phyloP scores from a whole-genome alignment of 2,329 filamentous ascomycete species.

The Calonectria leucothoes region DNA sequence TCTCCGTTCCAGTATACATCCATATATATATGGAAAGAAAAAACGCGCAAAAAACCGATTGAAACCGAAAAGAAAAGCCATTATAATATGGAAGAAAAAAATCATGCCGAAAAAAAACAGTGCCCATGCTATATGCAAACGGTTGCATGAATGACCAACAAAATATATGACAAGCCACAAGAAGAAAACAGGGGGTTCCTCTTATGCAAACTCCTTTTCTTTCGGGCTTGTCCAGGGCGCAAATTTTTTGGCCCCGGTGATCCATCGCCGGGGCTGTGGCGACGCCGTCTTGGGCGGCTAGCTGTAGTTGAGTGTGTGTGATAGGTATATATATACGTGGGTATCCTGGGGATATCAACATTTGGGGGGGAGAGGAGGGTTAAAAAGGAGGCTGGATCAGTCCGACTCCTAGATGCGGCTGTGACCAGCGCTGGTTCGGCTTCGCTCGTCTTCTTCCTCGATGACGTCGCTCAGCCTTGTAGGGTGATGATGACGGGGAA shows the following conservation, averaged over 20 bases:
- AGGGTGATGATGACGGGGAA: slow-evolving; percentile 86
- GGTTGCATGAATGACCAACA: slow-evolving; percentile 28
- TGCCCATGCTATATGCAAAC: slow-evolving; percentile 32
- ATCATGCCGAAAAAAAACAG: slow-evolving; percentile 23
- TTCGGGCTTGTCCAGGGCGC: slow-evolving; percentile 12
- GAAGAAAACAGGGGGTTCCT: background rate
- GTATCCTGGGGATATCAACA: slow-evolving; percentile 18
- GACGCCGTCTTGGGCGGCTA: slow-evolving; percentile 15
- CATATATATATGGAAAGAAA: slow-evolving; percentile 18
- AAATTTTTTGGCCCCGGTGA: slow-evolving; percentile 13
- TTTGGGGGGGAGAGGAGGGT: background rate
- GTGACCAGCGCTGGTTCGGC: slow-evolving; percentile 78
- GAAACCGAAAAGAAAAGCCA: slow-evolving; percentile 12
- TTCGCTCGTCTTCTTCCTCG: slow-evolving; percentile 85
- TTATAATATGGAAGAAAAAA: slow-evolving; percentile 24
- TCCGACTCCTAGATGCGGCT: slow-evolving; percentile 56
- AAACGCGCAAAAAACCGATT: slow-evolving; percentile 13
- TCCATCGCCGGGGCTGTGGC: background rate
- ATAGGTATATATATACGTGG: slow-evolving; percentile 29
- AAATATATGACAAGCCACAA: slow-evolving; percentile 19
- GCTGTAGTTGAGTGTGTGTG: slow-evolving; percentile 28
- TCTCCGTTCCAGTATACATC: slow-evolving; percentile 34
- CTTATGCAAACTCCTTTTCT: slow-evolving; percentile 17
- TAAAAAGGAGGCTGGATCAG: slow-evolving; percentile 13
- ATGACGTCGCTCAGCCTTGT: slow-evolving; percentile 90